Conservation (phyloP, 306 rosid species). For the barrel medic (Medicago truncatula) region MtrunA17r5.0-ANR NC_053045.1:52087501-52088000, state of each 20-base stretch:
- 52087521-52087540: slow-evolving; percentile 32
- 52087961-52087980: slow-evolving; percentile 98
- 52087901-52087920: slow-evolving; percentile 39
- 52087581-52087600: no score
- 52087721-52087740: slow-evolving; percentile 82
- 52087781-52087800: slow-evolving; percentile 88
- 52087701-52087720: slow-evolving; percentile 94
- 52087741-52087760: slow-evolving; percentile 88
- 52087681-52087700: slow-evolving; percentile 97
- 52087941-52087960: slow-evolving; percentile 99
- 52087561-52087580: no score
- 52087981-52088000: slow-evolving; percentile 97
- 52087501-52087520: slow-evolving; percentile 36
- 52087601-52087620: no score
- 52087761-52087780: slow-evolving; percentile 94
- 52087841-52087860: slow-evolving; percentile 98
- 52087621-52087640: no score
- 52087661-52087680: slow-evolving; percentile 35
- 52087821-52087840: slow-evolving; percentile 92
- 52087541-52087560: background rate
- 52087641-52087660: background rate
- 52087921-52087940: slow-evolving; percentile 58
- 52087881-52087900: slow-evolving; percentile 43
- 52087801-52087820: slow-evolving; percentile 80
- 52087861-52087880: slow-evolving; percentile 64